Percentiles rank a stretch among this genome's conserved stretches.
These are phyloP conservation scores for Elsinoe arachidis DNA, from an alignment of 2,329 filamentous ascomycete genomes.

Conservation along the genomic window DNA sequence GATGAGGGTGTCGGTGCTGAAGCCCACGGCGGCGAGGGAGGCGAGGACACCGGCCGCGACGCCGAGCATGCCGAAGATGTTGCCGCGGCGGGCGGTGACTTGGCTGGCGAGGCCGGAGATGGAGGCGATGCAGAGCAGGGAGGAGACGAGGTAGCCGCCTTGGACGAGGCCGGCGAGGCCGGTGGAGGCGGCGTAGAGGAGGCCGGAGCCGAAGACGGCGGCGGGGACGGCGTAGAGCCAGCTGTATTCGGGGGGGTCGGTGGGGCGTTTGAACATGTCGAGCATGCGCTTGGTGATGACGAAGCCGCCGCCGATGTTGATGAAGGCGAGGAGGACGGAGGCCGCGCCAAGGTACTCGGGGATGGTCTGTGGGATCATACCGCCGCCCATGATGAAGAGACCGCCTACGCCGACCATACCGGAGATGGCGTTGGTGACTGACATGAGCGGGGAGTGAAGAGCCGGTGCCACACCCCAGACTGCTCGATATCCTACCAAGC, in stretches of 20 bases:
- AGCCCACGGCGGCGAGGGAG: slow-evolving; percentile 71
- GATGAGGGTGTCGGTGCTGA: slow-evolving; percentile 65
- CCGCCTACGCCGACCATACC: slow-evolving; percentile 83
- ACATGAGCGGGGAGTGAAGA: slow-evolving; percentile 83
- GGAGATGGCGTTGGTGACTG: slow-evolving; percentile 85
- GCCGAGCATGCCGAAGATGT: slow-evolving; percentile 77
- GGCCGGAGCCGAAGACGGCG: slow-evolving; percentile 69
- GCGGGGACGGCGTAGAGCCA: slow-evolving; percentile 79
- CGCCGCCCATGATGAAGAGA: slow-evolving; percentile 80
- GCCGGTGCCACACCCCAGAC: slow-evolving; percentile 82
- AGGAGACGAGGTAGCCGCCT: slow-evolving; percentile 78
- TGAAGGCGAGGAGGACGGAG: slow-evolving; percentile 76
- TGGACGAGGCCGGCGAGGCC: slow-evolving; percentile 78
- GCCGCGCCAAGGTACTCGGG: slow-evolving; percentile 69
- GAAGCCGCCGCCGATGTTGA: slow-evolving; percentile 82
- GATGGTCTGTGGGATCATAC: slow-evolving; percentile 65
- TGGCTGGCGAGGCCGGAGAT: slow-evolving; percentile 76
- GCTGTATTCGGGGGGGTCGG: slow-evolving; percentile 78
- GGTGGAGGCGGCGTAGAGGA: slow-evolving; percentile 68
- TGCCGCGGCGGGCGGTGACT: slow-evolving; percentile 72
- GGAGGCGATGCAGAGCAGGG: slow-evolving; percentile 75
- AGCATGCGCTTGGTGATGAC: slow-evolving; percentile 90
- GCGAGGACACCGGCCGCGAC: slow-evolving; percentile 76
- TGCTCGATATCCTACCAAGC: slow-evolving; percentile 77
- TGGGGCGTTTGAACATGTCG: slow-evolving; percentile 80